Evolutionary conservation across 2,329 filamentous ascomycete genomes (phyloP), one percentile per base, ranked within the genome.

Genomic region (Sphaerulina musiva): DNA sequence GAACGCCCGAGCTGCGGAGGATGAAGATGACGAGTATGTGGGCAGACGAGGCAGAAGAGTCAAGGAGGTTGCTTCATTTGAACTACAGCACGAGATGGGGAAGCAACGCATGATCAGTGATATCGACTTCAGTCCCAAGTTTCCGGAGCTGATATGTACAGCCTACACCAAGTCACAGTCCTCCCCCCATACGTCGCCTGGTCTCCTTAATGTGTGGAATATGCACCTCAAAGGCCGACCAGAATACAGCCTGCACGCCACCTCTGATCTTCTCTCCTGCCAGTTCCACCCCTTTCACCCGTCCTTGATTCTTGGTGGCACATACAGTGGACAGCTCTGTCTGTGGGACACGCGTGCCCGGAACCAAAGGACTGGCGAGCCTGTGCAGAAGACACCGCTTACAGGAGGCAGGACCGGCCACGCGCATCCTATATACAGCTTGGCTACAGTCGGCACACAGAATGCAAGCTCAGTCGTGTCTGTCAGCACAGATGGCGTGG

Each of bases 271-370:
- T 50, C 80, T 98, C 11, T 88, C 91, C 0, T 93, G 93, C 60
- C 95, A 93, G 62, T 98, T 98, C 73, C 97, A 93, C n/a, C 93
- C 93, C 0, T 96, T 96, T 69, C 93, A 98, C 70, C 92, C 92
- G 4, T 96, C 95, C 63, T 79, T 98, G 51, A 95, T 98, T 65
- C 84, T 98, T 57, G 93, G 93, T 57, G 95, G 95, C 46, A 91
- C 92, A 36, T 98, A 98, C 74, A 95, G 89, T 56, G 93, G 93
- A 6, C 95, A 98, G 72, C 89, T 98, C 12, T 81, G 97, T 45
- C 80, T 98, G 14, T 98, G 93, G 93, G 95, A 98, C 68, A 98
- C 90, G 9, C 86, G 93, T 59, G 87, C 89, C 49, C 89, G 88
- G 65, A 63, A 68, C 51, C 67, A 70, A 44, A 87, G 90, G 14